These are phyloP conservation scores for Allium cepa DNA, from an alignment of 106 monocot species.

Conservation along the genomic window DNA sequence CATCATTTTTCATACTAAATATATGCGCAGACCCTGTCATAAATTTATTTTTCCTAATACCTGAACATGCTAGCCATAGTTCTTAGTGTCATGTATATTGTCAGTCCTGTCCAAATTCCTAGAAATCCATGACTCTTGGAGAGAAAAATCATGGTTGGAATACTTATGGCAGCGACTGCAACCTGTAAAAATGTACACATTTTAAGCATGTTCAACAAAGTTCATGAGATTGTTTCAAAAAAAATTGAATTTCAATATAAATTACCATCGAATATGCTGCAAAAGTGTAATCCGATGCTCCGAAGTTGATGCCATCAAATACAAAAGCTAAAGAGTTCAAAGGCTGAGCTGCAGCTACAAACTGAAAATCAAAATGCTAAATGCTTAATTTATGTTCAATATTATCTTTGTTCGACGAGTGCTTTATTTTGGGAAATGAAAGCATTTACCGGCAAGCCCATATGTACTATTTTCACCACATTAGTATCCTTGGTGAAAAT, in stretches of 20 bases:
- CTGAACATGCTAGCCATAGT: constrained; percentile 54
- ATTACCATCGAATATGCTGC: constrained; percentile 62
- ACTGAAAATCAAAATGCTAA: constrained; percentile 17
- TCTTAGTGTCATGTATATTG: constrained; percentile 57
- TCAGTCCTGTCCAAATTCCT: constrained; percentile 57
- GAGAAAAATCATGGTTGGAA: constrained; percentile 33
- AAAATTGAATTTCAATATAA: not conserved
- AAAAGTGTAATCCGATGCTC: constrained; percentile 59
- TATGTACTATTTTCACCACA: constrained; percentile 55
- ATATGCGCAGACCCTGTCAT: too few relatives aligned
- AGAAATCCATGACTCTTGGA: constrained; percentile 46
- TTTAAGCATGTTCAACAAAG: not conserved
- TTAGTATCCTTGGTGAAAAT: constrained; percentile 59
- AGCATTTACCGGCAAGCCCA: constrained; percentile 46
- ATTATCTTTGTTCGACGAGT: not conserved
- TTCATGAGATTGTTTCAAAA: too few relatives aligned
- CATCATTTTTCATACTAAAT: too few relatives aligned
- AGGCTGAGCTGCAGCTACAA: constrained; percentile 52
- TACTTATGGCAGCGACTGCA: constrained; percentile 33
- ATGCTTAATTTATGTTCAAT: too few relatives aligned
- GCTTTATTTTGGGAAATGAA: not conserved
- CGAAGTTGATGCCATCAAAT: constrained; percentile 64
- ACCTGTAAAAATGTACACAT: constrained; percentile 21
- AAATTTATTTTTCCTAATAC: constrained; percentile 7
- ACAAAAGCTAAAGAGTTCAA: constrained; percentile 58